Evolutionary conservation across 305 asterid species (phyloP).

Genomic region (Euphrasia arctica): DNA sequence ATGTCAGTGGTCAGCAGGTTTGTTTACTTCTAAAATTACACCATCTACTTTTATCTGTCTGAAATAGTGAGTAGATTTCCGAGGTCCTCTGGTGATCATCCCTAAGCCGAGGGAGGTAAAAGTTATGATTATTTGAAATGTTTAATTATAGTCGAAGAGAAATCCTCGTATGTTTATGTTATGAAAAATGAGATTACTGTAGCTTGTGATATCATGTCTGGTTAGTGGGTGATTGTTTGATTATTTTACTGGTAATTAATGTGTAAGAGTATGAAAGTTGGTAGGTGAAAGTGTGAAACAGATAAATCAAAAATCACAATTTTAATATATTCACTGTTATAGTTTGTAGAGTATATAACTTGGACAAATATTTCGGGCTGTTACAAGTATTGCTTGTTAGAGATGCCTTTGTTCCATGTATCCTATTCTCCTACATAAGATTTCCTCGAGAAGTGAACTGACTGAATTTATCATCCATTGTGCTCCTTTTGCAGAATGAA

Average conservation of each 20-base stretch:
- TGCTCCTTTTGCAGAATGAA: conserved; percentile 53
- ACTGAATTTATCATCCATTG: conserved; percentile 21
- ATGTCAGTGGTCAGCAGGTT: conserved; percentile 79
- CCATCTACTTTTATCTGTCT: conserved; percentile 8
- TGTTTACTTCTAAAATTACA: conserved; percentile 21
- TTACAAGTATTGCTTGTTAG: neutral
- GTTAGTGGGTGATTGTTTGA: neutral
- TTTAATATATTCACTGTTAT: neutral
- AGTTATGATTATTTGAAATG: no score
- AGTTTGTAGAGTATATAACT: neutral
- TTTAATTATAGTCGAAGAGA: no score
- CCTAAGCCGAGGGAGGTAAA: neutral
- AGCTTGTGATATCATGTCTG: neutral
- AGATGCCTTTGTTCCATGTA: neutral
- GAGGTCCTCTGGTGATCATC: conserved; percentile 7
- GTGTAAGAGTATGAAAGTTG: no score
- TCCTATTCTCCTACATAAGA: neutral
- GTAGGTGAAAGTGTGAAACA: no score
- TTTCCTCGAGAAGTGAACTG: conserved; percentile 5
- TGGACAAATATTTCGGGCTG: neutral
- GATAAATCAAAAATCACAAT: no score
- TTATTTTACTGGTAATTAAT: no score
- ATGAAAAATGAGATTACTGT: neutral
- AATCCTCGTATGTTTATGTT: no score
- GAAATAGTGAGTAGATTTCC: conserved; percentile 14